A percentile compares a stretch with the other conserved stretches of the same genome.
Conservation (phyloP, 179 eudicot genomes). For the Vitellaria paradoxa region DNA sequence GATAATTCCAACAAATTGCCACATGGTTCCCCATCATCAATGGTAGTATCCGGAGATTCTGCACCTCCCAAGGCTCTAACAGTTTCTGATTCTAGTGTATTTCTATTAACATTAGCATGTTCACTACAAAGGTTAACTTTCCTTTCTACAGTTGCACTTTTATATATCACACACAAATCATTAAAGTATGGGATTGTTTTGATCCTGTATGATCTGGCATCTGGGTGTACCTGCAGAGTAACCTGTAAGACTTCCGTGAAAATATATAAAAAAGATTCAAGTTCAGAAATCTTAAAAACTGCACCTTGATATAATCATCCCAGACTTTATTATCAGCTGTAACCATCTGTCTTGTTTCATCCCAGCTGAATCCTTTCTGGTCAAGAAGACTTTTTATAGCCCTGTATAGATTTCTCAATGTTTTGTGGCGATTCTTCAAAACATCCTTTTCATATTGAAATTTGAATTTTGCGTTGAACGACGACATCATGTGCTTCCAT, state of each 20-base stretch:
- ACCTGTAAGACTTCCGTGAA: conserved; percentile 2
- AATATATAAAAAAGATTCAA: not conserved
- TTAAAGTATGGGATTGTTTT: conserved; percentile 30
- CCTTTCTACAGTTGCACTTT: conserved; percentile 13
- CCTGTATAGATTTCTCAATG: conserved; percentile 29
- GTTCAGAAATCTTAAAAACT: not conserved
- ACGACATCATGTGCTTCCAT: conserved; percentile 32
- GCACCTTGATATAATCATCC: conserved; percentile 39
- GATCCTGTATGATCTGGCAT: conserved; percentile 29
- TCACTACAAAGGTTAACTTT: conserved; percentile 14
- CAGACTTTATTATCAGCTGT: conserved; percentile 38
- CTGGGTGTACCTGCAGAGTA: conserved; percentile 32
- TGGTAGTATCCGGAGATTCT: conserved; percentile 18
- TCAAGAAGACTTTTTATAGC: conserved; percentile 27
- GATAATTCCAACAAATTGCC: conserved; percentile 19
- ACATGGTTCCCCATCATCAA: conserved; percentile 19
- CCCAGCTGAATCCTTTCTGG: conserved; percentile 35
- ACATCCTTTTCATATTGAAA: conserved; percentile 29
- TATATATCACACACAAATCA: conserved; percentile 33
- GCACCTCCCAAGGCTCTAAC: conserved; percentile 8
- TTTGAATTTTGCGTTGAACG: conserved; percentile 30
- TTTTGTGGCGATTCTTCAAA: conserved; percentile 38
- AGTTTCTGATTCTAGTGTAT: conserved; percentile 9
- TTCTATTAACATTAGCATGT: not conserved
- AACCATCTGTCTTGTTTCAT: conserved; percentile 33